These are phyloP conservation scores for Lentinula sp. DNA, from an alignment of 768 basidiomycete species.

Conservation along the genomic window DNA sequence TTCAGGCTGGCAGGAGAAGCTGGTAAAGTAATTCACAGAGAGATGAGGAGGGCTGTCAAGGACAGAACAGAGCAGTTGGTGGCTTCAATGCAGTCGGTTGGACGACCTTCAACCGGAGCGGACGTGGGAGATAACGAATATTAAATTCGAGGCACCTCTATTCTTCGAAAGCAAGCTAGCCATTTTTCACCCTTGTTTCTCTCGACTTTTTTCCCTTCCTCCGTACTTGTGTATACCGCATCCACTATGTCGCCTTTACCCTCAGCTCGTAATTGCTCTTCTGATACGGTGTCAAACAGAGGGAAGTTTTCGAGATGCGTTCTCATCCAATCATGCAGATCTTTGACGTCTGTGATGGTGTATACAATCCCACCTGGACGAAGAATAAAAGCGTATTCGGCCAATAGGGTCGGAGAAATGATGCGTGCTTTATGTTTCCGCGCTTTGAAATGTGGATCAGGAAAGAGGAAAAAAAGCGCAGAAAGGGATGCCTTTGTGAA, in stretches of 20 bases:
- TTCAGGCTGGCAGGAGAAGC: constrained; percentile 75
- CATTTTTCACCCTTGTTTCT: constrained; percentile 88
- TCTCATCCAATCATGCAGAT: constrained; percentile 95
- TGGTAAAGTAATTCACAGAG: constrained; percentile 67
- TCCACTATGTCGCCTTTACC: constrained; percentile 78
- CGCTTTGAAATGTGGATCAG: constrained; percentile 97
- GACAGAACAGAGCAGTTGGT: constrained; percentile 58
- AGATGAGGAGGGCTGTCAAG: constrained; percentile 75
- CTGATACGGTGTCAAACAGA: constrained; percentile 75
- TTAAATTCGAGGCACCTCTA: constrained; percentile 30
- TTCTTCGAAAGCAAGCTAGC: constrained; percentile 84
- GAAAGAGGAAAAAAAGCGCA: constrained; percentile 96
- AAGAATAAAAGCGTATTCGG: constrained; percentile 94
- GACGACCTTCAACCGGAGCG: constrained; percentile 24
- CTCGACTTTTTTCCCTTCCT: constrained; percentile 96
- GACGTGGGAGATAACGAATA: constrained; percentile 26
- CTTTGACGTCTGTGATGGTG: constrained; percentile 95
- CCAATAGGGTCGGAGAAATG: constrained; percentile 94
- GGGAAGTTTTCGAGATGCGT: constrained; percentile 84
- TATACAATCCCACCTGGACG: constrained; percentile 93
- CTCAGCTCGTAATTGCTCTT: constrained; percentile 66
- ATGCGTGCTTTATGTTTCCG: constrained; percentile 99
- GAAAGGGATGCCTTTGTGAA: constrained; percentile 87
- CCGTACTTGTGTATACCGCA: constrained; percentile 79
- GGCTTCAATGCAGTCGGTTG: constrained; percentile 49